phyloP scores from a whole-genome alignment of 2,329 filamentous ascomycete species.

The Hypoxylon sp. region DNA sequence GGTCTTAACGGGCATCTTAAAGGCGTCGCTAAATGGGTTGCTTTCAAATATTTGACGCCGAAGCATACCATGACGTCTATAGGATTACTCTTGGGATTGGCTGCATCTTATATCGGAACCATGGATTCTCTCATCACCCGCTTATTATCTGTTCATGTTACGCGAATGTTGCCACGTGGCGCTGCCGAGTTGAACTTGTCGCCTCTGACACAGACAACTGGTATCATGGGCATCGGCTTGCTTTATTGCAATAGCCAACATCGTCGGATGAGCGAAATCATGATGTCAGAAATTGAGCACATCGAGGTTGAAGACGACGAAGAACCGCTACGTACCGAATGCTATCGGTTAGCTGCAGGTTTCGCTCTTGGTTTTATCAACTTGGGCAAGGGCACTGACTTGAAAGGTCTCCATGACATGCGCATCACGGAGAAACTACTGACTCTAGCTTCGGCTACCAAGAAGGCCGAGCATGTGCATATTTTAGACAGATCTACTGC shows the following conservation, averaged over 20 bases:
- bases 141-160: slow-evolving; percentile 94
- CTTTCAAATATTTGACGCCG: slow-evolving; percentile 98
- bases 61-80: slow-evolving; percentile 99
- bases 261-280: slow-evolving; percentile 97
- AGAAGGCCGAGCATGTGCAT: slow-evolving; percentile 92
- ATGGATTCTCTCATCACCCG: slow-evolving; percentile 98
- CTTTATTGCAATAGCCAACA: slow-evolving; percentile 97
- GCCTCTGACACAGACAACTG: slow-evolving; percentile 92
- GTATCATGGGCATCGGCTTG: slow-evolving; percentile 95
- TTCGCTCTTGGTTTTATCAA: slow-evolving; percentile 97
- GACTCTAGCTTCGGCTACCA: slow-evolving; percentile 86
- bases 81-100: slow-evolving; percentile 90
- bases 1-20: slow-evolving; percentile 97
- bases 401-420: slow-evolving; percentile 94
- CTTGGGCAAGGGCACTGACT: slow-evolving; percentile 87
- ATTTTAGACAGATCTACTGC: slow-evolving; percentile 93
- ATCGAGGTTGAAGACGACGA: slow-evolving; percentile 85
- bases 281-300: slow-evolving; percentile 97
- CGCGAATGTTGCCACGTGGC: slow-evolving; percentile 90
- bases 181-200: slow-evolving; percentile 96
- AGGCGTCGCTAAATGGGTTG: slow-evolving; percentile 95
- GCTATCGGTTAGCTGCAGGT: slow-evolving; percentile 94
- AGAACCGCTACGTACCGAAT: slow-evolving; percentile 89
- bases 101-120: slow-evolving; percentile 93
- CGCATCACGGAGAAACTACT: slow-evolving; percentile 89